Conservation (phyloP, 2,329 filamentous ascomycete genomes). For the Coniochaeta sp. region DNA sequence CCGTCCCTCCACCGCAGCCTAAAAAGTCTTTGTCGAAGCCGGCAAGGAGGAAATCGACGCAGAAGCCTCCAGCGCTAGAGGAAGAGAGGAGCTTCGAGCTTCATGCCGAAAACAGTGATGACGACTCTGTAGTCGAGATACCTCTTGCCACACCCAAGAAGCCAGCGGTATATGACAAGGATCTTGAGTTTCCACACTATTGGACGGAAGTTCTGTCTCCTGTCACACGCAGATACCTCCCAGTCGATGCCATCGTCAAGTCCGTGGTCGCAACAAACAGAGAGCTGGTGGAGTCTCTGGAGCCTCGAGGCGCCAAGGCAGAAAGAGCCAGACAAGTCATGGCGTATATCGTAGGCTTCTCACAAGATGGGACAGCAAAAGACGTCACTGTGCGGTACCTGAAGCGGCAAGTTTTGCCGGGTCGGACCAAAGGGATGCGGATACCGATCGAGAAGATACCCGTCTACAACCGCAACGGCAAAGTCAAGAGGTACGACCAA, state of each 20-base stretch:
- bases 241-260: constrained; percentile 70
- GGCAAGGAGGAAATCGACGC: constrained; percentile 14
- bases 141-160: constrained; percentile 34
- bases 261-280: constrained; percentile 62
- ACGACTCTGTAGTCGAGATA: constrained; percentile 53
- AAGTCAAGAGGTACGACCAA: constrained; percentile 67
- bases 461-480: constrained; percentile 69
- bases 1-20: not conserved
- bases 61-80: constrained; percentile 18
- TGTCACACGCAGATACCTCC: constrained; percentile 67
- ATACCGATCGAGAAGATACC: constrained; percentile 75
- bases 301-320: constrained; percentile 75
- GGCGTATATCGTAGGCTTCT: constrained; percentile 80
- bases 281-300: constrained; percentile 67
- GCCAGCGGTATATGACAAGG: constrained; percentile 58
- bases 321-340: constrained; percentile 85
- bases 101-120: constrained; percentile 45
- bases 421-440: constrained; percentile 80
- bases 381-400: constrained; percentile 92
- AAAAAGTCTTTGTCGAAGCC: constrained; percentile 7
- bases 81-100: constrained; percentile 43
- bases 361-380: constrained; percentile 80
- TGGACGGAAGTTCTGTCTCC: constrained; percentile 90
- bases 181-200: constrained; percentile 79
- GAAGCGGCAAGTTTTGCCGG: constrained; percentile 72